Evolutionary conservation across 345 rosid species (phyloP).

Genomic region (Brassica rapa): DNA sequence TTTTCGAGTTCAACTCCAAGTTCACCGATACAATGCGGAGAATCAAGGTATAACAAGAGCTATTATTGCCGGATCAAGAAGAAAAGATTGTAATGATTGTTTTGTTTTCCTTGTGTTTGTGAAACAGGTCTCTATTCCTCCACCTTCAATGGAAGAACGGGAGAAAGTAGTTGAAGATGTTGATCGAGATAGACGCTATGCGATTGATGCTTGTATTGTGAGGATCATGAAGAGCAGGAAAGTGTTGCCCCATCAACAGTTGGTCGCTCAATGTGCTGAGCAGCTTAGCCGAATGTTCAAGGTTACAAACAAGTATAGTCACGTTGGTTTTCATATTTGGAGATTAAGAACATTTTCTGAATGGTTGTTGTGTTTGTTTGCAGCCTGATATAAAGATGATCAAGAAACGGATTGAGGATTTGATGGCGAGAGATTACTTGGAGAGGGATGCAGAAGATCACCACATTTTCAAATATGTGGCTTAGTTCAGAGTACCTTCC

Average conservation of each 20-base stretch:
- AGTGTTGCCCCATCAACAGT: conserved; percentile 68
- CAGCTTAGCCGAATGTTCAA: conserved; percentile 86
- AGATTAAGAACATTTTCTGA: background rate
- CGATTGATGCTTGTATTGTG: conserved; percentile 87
- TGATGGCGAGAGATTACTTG: conserved; percentile 70
- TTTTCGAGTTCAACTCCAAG: conserved; percentile 64
- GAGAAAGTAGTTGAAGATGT: conserved; percentile 85
- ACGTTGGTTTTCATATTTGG: conserved; percentile 1
- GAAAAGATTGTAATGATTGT: background rate
- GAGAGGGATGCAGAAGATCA: conserved; percentile 72
- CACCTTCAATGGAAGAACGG: conserved; percentile 78
- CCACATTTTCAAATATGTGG: conserved; percentile 62
- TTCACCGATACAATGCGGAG: conserved; percentile 80
- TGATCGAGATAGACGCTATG: conserved; percentile 74
- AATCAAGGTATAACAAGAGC: conserved; percentile 55
- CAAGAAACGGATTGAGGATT: conserved; percentile 84
- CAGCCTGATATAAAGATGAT: conserved; percentile 81
- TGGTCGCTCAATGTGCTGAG: conserved; percentile 79
- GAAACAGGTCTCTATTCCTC: conserved; percentile 67
- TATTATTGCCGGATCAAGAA: background rate
- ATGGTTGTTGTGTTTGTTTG: background rate
- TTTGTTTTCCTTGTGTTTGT: background rate
- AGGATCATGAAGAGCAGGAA: conserved; percentile 92
- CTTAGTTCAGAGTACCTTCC: conserved; percentile 35
- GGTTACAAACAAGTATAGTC: conserved; percentile 21